These are phyloP conservation scores for Spiraea crenata DNA, from an alignment of 331 rosid genomes.

Conservation along the genomic window DNA sequence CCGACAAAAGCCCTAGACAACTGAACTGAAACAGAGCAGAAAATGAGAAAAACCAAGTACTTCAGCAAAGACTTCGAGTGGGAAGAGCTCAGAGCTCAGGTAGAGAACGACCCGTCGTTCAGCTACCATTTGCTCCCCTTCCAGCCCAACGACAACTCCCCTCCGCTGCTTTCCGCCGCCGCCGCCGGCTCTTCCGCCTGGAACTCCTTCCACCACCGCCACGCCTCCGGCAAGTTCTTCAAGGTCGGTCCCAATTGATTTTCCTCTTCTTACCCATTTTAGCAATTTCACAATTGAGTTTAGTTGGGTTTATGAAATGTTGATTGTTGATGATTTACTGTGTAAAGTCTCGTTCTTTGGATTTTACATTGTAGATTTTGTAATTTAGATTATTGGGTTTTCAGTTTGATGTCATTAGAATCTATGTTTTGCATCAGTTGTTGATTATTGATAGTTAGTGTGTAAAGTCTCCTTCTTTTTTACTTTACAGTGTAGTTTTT, in stretches of 20 bases:
- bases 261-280: not conserved
- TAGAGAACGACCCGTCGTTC: conserved; percentile 51
- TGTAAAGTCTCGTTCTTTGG: not conserved
- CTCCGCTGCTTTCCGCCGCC: conserved; percentile 20
- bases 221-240: conserved; percentile 78
- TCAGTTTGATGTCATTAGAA: not conserved
- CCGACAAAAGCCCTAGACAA: not conserved
- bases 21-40: not conserved
- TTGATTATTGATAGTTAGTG: no score
- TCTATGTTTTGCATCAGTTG: not conserved
- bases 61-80: conserved; percentile 68
- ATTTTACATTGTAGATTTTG: not conserved
- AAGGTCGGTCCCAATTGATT: conserved; percentile 35
- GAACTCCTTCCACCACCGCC: conserved; percentile 67
- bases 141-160: conserved; percentile 3
- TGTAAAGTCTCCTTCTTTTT: no score
- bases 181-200: conserved; percentile 50
- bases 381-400: not conserved
- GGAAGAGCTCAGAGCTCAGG: conserved; percentile 61
- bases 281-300: not conserved
- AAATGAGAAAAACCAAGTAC: conserved; percentile 50
- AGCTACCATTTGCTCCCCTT: conserved; percentile 48
- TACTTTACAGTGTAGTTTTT: no score
- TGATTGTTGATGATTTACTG: not conserved
- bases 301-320: not conserved